Base-by-base conservation (phyloP, 1,139 yeast species). In the Trichomonascaceae sp. region DNA sequence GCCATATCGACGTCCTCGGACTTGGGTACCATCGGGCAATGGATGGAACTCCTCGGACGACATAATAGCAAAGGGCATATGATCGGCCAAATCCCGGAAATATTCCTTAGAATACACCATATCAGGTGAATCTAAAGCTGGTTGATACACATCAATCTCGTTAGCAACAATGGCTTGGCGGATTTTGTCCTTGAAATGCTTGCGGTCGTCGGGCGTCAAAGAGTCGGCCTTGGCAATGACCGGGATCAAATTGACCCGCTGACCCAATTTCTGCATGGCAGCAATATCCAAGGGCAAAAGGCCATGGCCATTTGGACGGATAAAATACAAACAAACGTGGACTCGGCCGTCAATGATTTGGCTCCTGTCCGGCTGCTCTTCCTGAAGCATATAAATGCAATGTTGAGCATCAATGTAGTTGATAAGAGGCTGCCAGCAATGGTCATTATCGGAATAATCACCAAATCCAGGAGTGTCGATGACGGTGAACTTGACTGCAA, bases 391-490 rank as follows among this genome's bases (percentile, higher is more conserved):
- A 64, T 76, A 80, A 32, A 73, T 65, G 60, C 80, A 73, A 61
- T 82, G 81, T 66, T 84, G 87, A 49, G 79, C 79, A 55, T 84
- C 89, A 56, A 85, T 77, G 63, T 74, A 83, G 53, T 80, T 75
- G 38, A 77, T 73, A 20, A 83, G 66, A 0, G 88, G 83, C 1
- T 74, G 72, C 87, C 89, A 84, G 2, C 81, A 72, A 56, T 74
- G 75, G 39, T 72, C 70, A 63, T 83, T 84, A 63, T 82, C 82
- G 63, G 85, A 74, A 61, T 76, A 81, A 63, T 85, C 88, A 57
- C 95, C 95, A 72, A 85, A 88, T 43, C 89, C 89, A 2, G 93
- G 93, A 0, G 93, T 85, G 58, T 80, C 88, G 56, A 85, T 79
- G 7, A 81, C 73, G 1, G 79, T 80, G 55, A 85, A 72, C 50